Percentiles rank a stretch among this genome's conserved stretches.
Conservation (phyloP, 371 early-diverging fungal genomes). For the Dinochytrium kinnereticum region DNA sequence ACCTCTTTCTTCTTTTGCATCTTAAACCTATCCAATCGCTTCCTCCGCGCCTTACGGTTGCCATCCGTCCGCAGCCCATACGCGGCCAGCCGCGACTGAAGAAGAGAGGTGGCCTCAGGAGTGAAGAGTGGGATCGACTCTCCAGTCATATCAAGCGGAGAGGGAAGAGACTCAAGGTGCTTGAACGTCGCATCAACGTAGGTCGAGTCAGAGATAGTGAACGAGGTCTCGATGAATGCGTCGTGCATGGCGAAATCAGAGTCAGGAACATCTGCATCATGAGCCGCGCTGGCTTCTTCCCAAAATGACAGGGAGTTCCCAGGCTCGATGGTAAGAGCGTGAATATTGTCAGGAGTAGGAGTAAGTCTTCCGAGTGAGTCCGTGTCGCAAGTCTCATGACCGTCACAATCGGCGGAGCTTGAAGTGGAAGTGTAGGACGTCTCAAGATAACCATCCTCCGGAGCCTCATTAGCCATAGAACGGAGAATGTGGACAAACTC, state of each 20-base stretch:
- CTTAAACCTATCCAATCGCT: constrained; percentile 25
- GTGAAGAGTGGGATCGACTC: neutral
- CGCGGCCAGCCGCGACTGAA: constrained; percentile 24
- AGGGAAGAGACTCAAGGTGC: constrained; percentile 1
- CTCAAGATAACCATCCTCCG: neutral
- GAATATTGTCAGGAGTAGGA: neutral
- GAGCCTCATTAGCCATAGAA: neutral
- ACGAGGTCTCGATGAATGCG: neutral
- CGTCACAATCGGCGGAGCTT: neutral
- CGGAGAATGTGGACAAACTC: neutral
- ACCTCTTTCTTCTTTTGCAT: constrained; percentile 27
- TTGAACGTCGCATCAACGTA: neutral
- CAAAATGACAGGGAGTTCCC: neutral
- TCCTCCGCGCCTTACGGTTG: constrained; percentile 30
- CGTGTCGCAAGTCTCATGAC: neutral
- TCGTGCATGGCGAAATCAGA: neutral
- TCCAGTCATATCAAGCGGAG: neutral
- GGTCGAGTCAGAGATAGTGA: neutral
- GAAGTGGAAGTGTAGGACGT: constrained; percentile 3
- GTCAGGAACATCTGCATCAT: neutral
- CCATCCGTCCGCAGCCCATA: constrained; percentile 31
- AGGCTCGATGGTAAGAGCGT: neutral
- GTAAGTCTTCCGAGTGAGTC: neutral
- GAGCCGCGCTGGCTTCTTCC: no score
- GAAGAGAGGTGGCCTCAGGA: neutral